These are phyloP conservation scores for Tagetes patula DNA, from an alignment of 129 eudicot species.

Conservation along the genomic window DNA sequence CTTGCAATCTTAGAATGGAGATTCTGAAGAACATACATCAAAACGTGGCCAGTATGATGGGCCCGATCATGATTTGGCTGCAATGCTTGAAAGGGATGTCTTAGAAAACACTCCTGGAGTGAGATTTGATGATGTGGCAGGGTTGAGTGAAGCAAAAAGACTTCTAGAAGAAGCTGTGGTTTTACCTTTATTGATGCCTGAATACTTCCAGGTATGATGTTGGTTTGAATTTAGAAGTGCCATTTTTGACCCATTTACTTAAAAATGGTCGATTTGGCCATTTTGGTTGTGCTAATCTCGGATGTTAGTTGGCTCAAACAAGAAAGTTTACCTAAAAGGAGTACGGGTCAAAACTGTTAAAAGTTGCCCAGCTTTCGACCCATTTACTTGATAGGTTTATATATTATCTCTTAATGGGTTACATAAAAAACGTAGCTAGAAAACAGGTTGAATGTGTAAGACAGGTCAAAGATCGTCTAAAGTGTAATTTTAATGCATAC, in stretches of 20 bases:
- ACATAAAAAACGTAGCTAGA: neutral
- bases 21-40: slow-evolving; percentile 75
- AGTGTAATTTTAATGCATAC: neutral
- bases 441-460: neutral
- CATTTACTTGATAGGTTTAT: neutral
- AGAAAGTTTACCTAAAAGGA: neutral
- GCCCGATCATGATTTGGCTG: slow-evolving; percentile 94
- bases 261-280: neutral
- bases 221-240: neutral
- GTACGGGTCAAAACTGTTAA: neutral
- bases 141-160: slow-evolving; percentile 91
- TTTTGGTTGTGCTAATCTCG: neutral
- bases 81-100: slow-evolving; percentile 96
- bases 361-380: neutral
- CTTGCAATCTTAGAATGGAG: slow-evolving; percentile 61
- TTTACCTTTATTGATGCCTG: slow-evolving; percentile 98
- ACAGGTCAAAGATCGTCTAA: neutral
- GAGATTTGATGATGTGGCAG: slow-evolving; percentile 98
- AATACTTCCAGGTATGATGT: slow-evolving; percentile 83
- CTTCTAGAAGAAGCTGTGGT: slow-evolving; percentile 87
- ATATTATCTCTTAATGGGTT: neutral
- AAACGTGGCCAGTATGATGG: slow-evolving; percentile 83
- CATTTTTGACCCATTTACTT: neutral
- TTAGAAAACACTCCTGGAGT: slow-evolving; percentile 90
- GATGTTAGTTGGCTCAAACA: neutral